phyloP scores from a whole-genome alignment of 192 early-diverging fungal genomes.

The Coemansia sp. region DNA sequence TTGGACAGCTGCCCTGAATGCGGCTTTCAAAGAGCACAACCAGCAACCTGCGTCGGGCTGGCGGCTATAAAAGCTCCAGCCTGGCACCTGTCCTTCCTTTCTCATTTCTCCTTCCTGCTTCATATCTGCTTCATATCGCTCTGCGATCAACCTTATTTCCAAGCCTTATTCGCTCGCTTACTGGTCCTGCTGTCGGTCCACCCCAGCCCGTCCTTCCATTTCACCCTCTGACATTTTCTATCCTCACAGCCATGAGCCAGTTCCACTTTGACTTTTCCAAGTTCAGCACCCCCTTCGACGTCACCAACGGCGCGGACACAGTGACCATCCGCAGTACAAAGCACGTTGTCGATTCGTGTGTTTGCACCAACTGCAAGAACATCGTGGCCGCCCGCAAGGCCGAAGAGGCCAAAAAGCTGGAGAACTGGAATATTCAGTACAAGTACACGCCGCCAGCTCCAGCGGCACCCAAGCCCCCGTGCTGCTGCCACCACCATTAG shows the following conservation, averaged over 20 bases:
- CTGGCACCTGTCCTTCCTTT: background rate
- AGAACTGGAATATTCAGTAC: conserved; percentile 25
- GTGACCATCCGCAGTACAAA: conserved; percentile 45
- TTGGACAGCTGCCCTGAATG: conserved; percentile 1
- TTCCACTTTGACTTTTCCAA: conserved; percentile 41
- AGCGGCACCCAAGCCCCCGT: conserved; percentile 11
- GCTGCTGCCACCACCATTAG: conserved; percentile 28
- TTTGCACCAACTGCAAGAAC: conserved; percentile 38
- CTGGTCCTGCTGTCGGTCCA: background rate
- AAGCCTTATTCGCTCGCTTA: background rate
- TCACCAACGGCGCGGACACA: conserved; percentile 42
- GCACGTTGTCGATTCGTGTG: conserved; percentile 39
- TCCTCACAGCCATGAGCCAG: conserved; percentile 24
- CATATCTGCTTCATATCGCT: background rate
- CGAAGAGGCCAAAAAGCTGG: conserved; percentile 27
- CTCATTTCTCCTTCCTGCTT: background rate
- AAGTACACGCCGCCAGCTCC: conserved; percentile 39
- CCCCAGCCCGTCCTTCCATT: background rate
- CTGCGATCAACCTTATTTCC: background rate
- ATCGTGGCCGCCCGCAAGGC: conserved; percentile 34
- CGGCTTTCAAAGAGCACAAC: background rate
- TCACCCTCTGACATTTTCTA: background rate
- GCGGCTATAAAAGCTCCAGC: background rate
- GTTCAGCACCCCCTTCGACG: conserved; percentile 28
- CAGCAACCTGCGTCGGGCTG: background rate